Evolutionary conservation across 139 green algal genomes (phyloP).

Genomic region (Eudorina sp.): DNA sequence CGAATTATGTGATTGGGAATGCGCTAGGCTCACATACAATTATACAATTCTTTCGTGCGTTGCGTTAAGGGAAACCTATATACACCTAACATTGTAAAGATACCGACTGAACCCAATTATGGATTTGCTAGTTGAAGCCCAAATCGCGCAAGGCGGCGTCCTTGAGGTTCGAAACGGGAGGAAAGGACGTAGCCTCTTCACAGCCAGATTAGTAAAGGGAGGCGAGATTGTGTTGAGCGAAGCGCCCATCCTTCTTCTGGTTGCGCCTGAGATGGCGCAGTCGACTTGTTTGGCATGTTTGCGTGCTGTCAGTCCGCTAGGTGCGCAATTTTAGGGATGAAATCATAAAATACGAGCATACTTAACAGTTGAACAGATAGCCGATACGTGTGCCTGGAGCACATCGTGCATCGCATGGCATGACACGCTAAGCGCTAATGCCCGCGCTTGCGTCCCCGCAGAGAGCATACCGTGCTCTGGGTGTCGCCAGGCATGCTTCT

Average conservation of each 20-base stretch:
- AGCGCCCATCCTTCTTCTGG: constrained; percentile 60
- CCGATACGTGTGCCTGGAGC: no score
- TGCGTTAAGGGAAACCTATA: no score
- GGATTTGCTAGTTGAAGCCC: neutral
- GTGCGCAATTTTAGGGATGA: neutral
- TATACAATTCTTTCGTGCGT: no score
- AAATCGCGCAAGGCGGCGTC: neutral
- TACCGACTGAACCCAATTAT: no score
- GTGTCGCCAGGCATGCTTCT: constrained; percentile 67
- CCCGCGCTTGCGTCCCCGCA: constrained; percentile 36
- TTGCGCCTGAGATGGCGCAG: constrained; percentile 38
- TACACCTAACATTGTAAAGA: no score
- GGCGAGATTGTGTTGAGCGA: constrained; percentile 62
- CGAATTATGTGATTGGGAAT: no score
- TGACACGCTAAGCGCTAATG: no score
- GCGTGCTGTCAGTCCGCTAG: neutral
- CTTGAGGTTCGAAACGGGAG: constrained; percentile 47
- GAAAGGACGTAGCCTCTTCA: constrained; percentile 57
- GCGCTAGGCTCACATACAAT: no score
- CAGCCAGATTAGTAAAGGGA: constrained; percentile 44
- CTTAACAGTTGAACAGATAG: no score
- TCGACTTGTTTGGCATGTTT: constrained; percentile 58
- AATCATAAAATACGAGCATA: neutral
- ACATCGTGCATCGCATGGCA: no score
- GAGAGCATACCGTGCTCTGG: constrained; percentile 33